Percentiles rank a stretch among this genome's conserved stretches.
Evolutionary conservation across 129 eudicot genomes (phyloP).

Genomic region (Arctium minus): DNA sequence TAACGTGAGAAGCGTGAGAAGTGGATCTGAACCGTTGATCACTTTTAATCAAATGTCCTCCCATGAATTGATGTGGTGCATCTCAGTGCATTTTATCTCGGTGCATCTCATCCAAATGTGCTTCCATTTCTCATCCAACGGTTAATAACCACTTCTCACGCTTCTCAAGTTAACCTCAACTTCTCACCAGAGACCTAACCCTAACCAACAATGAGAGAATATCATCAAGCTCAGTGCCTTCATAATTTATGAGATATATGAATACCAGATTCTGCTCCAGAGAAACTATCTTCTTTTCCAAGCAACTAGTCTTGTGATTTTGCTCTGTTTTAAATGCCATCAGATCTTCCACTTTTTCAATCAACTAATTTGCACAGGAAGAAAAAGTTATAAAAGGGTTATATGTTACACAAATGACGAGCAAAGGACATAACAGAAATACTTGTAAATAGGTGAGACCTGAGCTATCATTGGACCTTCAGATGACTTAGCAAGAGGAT

Average conservation of each 20-base stretch:
- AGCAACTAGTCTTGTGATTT: slow-evolving; percentile 24
- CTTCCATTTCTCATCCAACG: too few relatives aligned
- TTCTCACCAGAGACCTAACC: too few relatives aligned
- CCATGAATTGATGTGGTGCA: too few relatives aligned
- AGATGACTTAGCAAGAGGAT: slow-evolving; percentile 22
- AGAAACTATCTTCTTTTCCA: slow-evolving; percentile 23
- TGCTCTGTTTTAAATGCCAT: slow-evolving; percentile 52
- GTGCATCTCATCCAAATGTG: too few relatives aligned
- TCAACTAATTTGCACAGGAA: slow-evolving; percentile 37
- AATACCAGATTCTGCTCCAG: slow-evolving; percentile 62
- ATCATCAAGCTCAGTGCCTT: not conserved
- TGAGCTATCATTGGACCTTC: slow-evolving; percentile 37
- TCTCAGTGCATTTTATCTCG: too few relatives aligned
- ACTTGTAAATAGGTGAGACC: slow-evolving; percentile 37
- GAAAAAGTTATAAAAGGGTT: not conserved
- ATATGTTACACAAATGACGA: not conserved
- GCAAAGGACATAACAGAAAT: not conserved
- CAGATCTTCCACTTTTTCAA: slow-evolving; percentile 50
- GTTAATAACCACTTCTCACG: too few relatives aligned
- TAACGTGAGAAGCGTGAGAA: too few relatives aligned
- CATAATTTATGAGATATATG: slow-evolving; percentile 2
- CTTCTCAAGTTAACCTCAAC: too few relatives aligned
- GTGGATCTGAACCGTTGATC: too few relatives aligned
- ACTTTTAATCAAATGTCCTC: too few relatives aligned
- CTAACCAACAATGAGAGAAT: not conserved